Percentiles rank a stretch among this genome's conserved stretches.
Conservation (phyloP, 441 rosid genomes). For the Populus hybrid region DNA sequence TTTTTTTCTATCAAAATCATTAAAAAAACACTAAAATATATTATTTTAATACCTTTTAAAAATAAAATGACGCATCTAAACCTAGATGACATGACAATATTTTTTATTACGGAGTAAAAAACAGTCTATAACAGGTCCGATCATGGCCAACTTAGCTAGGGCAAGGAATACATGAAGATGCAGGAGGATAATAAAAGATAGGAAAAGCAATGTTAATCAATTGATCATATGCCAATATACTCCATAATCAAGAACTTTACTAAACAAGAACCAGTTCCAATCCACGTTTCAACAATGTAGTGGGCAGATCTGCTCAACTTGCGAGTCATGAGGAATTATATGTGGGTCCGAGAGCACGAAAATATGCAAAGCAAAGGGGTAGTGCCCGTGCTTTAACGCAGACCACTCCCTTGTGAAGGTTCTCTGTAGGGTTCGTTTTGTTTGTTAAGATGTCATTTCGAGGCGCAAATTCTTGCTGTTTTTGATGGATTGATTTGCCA, state of each 20-base stretch:
- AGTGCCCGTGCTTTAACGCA: neutral
- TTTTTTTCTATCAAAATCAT: too few species aligned
- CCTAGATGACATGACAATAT: too few species aligned
- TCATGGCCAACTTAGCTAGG: neutral
- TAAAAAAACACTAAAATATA: too few species aligned
- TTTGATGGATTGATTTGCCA: neutral
- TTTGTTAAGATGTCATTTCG: neutral
- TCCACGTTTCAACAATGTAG: constrained; percentile 7
- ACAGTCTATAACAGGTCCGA: neutral
- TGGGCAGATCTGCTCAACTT: constrained; percentile 3
- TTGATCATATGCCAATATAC: neutral
- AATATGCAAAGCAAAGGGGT: constrained; percentile 21
- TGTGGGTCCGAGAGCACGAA: constrained; percentile 10
- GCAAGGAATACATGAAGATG: neutral
- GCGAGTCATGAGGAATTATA: neutral
- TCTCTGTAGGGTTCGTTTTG: neutral
- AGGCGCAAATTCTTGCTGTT: neutral
- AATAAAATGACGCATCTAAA: too few species aligned
- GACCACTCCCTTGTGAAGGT: neutral
- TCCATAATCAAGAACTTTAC: neutral
- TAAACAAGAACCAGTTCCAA: constrained; percentile 10
- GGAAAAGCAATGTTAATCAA: neutral
- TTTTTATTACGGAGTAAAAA: too few species aligned
- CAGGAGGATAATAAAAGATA: neutral
- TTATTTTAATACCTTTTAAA: too few species aligned